These are phyloP conservation scores for Acacia acuminata DNA, from an alignment of 306 rosid species.

Conservation along the genomic window DNA sequence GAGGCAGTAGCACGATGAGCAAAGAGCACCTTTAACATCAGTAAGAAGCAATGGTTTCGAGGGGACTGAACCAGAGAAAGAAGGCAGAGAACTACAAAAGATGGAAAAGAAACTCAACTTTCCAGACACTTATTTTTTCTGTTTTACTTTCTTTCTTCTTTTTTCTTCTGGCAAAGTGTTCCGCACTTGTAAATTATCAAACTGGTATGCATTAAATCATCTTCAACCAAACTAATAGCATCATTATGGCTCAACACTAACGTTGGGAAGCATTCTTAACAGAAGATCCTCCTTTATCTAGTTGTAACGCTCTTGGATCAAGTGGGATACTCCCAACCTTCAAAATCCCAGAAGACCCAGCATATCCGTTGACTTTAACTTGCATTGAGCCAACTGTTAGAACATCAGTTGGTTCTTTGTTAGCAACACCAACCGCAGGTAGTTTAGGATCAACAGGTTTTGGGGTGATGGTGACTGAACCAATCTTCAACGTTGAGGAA, in stretches of 20 bases:
- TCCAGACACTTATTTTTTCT: background rate
- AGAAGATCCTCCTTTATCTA: constrained; percentile 42
- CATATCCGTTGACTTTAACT: constrained; percentile 64
- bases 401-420: constrained; percentile 42
- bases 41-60: constrained; percentile 21
- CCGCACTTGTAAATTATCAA: constrained; percentile 5
- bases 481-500: constrained; percentile 60
- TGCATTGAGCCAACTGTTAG: constrained; percentile 78
- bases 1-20: constrained; percentile 12
- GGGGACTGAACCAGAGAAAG: constrained; percentile 21
- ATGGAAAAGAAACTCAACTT: constrained; percentile 12
- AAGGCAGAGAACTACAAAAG: background rate
- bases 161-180: background rate
- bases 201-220: constrained; percentile 15
- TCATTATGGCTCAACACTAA: constrained; percentile 5
- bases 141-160: background rate
- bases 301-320: constrained; percentile 58
- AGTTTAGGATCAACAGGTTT: constrained; percentile 47
- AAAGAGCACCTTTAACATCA: background rate
- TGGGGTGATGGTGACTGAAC: constrained; percentile 60
- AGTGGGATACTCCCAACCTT: constrained; percentile 81
- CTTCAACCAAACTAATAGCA: constrained; percentile 1
- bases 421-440: constrained; percentile 28
- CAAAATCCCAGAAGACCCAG: constrained; percentile 49
- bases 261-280: constrained; percentile 42